Conservation (phyloP, 2,329 filamentous ascomycete genomes). For the Alternaria angustiovoidea region DNA sequence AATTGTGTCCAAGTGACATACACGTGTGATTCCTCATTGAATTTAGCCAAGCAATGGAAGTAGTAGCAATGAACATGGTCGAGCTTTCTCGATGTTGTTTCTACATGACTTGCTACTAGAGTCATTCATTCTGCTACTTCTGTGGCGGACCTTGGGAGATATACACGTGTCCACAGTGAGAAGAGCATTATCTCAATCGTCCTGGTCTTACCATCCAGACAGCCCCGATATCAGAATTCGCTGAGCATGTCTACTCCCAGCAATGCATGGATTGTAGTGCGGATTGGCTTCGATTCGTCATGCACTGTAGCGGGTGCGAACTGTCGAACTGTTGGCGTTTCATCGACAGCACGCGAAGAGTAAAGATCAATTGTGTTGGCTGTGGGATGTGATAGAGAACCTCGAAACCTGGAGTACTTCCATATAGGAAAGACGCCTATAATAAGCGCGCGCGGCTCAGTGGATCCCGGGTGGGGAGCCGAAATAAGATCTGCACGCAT, state of each 20-base stretch:
- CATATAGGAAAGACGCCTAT: background rate
- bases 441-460: background rate
- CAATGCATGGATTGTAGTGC: slow-evolving; percentile 13
- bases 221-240: background rate
- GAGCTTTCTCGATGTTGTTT: slow-evolving; percentile 26
- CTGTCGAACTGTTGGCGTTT: slow-evolving; percentile 18
- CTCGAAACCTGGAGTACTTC: background rate
- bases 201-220: background rate
- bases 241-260: background rate
- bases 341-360: slow-evolving; percentile 5
- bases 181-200: slow-evolving; percentile 18
- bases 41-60: slow-evolving; percentile 24
- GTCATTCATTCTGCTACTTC: slow-evolving; percentile 30
- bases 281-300: slow-evolving; percentile 7
- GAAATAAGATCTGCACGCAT: background rate
- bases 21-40: slow-evolving; percentile 23
- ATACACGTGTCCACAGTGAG: slow-evolving; percentile 17
- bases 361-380: background rate
- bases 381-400: background rate
- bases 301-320: slow-evolving; percentile 11
- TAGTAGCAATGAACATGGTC: slow-evolving; percentile 32
- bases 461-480: background rate
- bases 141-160: slow-evolving; percentile 27
- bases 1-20: slow-evolving; percentile 24
- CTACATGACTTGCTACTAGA: slow-evolving; percentile 29